Base-by-base conservation (phyloP, 2,329 filamentous ascomycete genomes). In the Paraphoma chrysanthemicola region DNA sequence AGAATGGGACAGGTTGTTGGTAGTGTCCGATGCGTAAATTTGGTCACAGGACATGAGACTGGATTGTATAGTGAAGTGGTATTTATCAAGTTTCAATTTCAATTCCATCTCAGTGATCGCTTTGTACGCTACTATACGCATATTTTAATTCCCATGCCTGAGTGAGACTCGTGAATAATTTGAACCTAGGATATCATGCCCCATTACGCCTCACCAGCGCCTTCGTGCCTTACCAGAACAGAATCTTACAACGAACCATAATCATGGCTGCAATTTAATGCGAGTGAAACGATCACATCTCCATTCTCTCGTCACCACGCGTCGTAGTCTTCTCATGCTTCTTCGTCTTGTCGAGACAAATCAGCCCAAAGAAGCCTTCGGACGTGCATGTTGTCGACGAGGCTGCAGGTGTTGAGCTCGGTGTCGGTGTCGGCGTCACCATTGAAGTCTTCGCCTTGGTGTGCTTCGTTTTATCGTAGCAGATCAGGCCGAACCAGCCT, bases 401-500 rank as follows among this genome's bases (percentile, higher is more conserved):
- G 10, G 65, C 23, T 3, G 59, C 66, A 1, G 64, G 51, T 0
- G 63, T 68, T 11, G 57, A 42, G 6, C 44, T 64, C 9, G 58
- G 53, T 14, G 57, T 59, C 67, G 41, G 53, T 12, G 17, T 11
- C 28, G n/a, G 6, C 11, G 9, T 30, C 12, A 30, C 28, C 44
- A 30, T 33, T 6, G 42, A 33, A 8, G 36, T 48, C 11, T 29
- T 62, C 6, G 61, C 59, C 16, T 49, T 62, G 28, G 39, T 49
- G 31, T 67, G 56, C 14, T 60, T 57, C 44, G 61, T 66, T 2
- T 60, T 75, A 55, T 68, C 63, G 29, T 67, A 63, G 36, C 72
- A 75, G 3, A 73, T 68, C n/a, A 73, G 54, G 2, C 72, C 72
- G 49, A 73, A 71, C 54, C 64, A 72, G 1, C 64, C 70, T 43